Evolutionary conservation across 352 stramenopile genomes (phyloP).

Genomic region (Pythium dissimile): DNA sequence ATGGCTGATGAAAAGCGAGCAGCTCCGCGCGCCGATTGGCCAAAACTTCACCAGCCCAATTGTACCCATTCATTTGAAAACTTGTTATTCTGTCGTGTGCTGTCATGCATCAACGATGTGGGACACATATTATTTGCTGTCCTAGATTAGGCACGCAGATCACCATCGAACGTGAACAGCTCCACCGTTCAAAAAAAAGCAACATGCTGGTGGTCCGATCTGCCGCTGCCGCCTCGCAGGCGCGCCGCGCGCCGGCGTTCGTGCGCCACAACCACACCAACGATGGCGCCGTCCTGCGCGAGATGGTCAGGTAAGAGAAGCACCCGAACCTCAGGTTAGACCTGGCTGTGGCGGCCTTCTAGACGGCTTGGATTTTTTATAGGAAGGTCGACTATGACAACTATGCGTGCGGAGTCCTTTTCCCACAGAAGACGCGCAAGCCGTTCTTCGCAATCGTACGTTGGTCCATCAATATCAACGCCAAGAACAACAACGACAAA

Average conservation of each 20-base stretch:
- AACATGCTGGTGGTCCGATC: slow-evolving; percentile 33
- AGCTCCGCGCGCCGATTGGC: slow-evolving; percentile 25
- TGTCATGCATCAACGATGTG: slow-evolving; percentile 9
- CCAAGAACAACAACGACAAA: too few species aligned
- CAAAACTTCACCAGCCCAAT: slow-evolving; percentile 18
- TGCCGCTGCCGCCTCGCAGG: background rate
- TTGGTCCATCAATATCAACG: slow-evolving; percentile 18
- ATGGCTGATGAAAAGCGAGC: slow-evolving; percentile 20
- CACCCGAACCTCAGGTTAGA: background rate
- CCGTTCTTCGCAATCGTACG: slow-evolving; percentile 84
- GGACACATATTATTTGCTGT: slow-evolving; percentile 8
- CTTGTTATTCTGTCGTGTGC: slow-evolving; percentile 17
- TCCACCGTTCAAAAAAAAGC: background rate
- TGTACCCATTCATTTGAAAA: slow-evolving; percentile 26
- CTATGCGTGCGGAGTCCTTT: slow-evolving; percentile 71
- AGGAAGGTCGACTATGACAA: slow-evolving; percentile 86
- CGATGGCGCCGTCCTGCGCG: slow-evolving; percentile 32
- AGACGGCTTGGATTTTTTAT: too few species aligned
- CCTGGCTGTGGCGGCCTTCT: background rate
- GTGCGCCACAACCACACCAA: slow-evolving; percentile 24
- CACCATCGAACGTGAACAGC: slow-evolving; percentile 1
- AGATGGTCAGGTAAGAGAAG: slow-evolving; percentile 35
- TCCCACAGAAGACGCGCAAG: slow-evolving; percentile 54
- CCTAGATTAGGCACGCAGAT: slow-evolving; percentile 20
- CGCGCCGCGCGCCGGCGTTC: slow-evolving; percentile 2